A percentile compares a stretch with the other conserved stretches of the same genome.
phyloP scores from a whole-genome alignment of 2,329 filamentous ascomycete genomes.

The Nannizziopsis arthrosporioides region DNA sequence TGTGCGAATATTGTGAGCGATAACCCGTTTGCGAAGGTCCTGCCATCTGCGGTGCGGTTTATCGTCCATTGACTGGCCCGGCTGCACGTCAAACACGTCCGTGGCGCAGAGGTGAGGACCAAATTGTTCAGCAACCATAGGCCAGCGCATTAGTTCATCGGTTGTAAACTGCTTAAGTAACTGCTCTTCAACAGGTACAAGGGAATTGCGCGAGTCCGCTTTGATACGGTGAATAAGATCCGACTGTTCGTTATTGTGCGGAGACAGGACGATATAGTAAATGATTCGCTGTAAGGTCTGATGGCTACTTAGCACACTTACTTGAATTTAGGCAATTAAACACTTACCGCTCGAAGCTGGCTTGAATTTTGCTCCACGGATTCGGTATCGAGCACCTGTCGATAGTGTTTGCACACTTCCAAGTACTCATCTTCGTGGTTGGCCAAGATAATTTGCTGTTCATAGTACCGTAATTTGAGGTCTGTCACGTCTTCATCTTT shows the following conservation, averaged over 20 bases:
- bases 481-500: slow-evolving; percentile 86
- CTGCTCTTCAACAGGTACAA: slow-evolving; percentile 68
- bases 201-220: slow-evolving; percentile 67
- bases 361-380: slow-evolving; percentile 81
- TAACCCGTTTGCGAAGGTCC: slow-evolving; percentile 92
- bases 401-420: slow-evolving; percentile 94
- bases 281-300: slow-evolving; percentile 88
- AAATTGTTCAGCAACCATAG: slow-evolving; percentile 77
- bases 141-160: slow-evolving; percentile 96
- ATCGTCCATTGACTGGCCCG: slow-evolving; percentile 50
- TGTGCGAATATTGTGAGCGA: slow-evolving; percentile 97
- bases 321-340: slow-evolving; percentile 14
- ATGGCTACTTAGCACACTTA: slow-evolving; percentile 6
- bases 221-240: slow-evolving; percentile 90
- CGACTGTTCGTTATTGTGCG: slow-evolving; percentile 97
- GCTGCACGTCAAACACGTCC: slow-evolving; percentile 69
- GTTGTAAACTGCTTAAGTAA: slow-evolving; percentile 91
- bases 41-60: slow-evolving; percentile 82
- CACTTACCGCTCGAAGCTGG: slow-evolving; percentile 69
- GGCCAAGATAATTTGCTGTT: slow-evolving; percentile 88
- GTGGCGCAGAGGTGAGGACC: slow-evolving; percentile 77
- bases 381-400: slow-evolving; percentile 91
- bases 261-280: slow-evolving; percentile 92
- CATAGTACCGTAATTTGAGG: slow-evolving; percentile 89
- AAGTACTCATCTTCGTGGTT: slow-evolving; percentile 98